A percentile compares a stretch with the other conserved stretches of the same genome.
Evolutionary conservation across 148 eudicot species (phyloP).

Genomic region (Dysphania ambrosioides): DNA sequence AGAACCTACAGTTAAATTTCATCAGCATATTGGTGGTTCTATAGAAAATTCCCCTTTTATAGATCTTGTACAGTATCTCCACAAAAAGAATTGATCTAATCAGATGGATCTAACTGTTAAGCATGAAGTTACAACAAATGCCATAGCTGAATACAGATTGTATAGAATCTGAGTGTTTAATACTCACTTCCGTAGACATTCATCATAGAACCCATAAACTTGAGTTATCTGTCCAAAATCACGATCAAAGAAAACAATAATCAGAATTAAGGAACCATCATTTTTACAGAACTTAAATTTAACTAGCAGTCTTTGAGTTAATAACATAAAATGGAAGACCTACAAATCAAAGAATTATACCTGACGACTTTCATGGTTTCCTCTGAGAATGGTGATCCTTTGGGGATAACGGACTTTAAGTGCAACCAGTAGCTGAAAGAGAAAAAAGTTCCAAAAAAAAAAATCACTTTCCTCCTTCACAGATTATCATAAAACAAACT

Average conservation of each 20-base stretch:
- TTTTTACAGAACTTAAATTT: background rate
- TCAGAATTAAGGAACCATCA: slow-evolving; percentile 21
- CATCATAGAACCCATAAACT: slow-evolving; percentile 97
- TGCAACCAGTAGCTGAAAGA: slow-evolving; percentile 79
- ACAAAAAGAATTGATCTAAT: slow-evolving; percentile 7
- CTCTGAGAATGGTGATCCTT: slow-evolving; percentile 88
- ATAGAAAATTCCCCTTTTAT: background rate
- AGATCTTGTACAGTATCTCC: slow-evolving; percentile 11
- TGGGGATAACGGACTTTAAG: slow-evolving; percentile 91
- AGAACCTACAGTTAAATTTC: background rate
- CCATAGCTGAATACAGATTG: slow-evolving; percentile 2
- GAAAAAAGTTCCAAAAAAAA: slow-evolving; percentile 10
- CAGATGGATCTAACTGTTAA: background rate
- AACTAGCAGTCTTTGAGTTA: background rate
- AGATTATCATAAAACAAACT: background rate
- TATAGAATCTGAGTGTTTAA: slow-evolving; percentile 16
- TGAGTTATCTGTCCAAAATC: slow-evolving; percentile 78
- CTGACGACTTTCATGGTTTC: slow-evolving; percentile 98
- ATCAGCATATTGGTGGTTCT: background rate
- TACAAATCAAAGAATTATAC: slow-evolving; percentile 39
- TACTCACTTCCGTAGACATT: slow-evolving; percentile 97
- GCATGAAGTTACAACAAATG: slow-evolving; percentile 2
- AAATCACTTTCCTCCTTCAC: background rate
- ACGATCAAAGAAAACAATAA: slow-evolving; percentile 9
- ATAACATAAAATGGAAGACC: background rate